Evolutionary conservation across 2,329 filamentous ascomycete species (phyloP), one percentile per base, ranked within the genome.

Genomic region (Fusarium pseudonygamai): DNA sequence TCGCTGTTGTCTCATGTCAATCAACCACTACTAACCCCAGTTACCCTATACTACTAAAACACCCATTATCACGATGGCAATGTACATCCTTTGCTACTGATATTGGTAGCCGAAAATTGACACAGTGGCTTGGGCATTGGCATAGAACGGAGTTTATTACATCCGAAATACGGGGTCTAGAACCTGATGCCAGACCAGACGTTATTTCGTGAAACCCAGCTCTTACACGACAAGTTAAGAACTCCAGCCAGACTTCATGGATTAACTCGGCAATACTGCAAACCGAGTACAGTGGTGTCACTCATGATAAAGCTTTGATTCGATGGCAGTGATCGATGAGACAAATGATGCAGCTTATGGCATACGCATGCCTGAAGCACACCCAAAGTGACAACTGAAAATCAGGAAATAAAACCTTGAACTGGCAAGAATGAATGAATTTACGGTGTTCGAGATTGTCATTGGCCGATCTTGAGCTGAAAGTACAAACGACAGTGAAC

Each of bases 401-500:
- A 36, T 47, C 47, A 53, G 28, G 18, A 36, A 50, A 20, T n/a
- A 28, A 28, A 28, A 14, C 26, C 34, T 52, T 71, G 18, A 36
- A 60, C 45, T 43, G 30, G 42, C 34, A 60, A 60, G 36, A 43
- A 52, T 24, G 30, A 56, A 36, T n/a, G 28, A 32, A n/a, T 32
- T 49, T 34, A 39, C 18, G 30, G 26, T 52, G 46, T 60, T 67
- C 28, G 26, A 42, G 30, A 72, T 64, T 65, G 36, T 55, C 49
- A 73, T 74, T 67, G 71, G 66, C 37, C 46, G 57, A 64, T 57
- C 50, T 37, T 28, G 22, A 55, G n/a, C 34, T 45, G 46, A 40
- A 62, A 61, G 37, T 42, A 58, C 49, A 59, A 65, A 75, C 64
- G 67, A 71, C 66, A 45, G 40, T 22, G 47, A 36, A 28, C n/a